Conservation (phyloP, 768 basidiomycete species). For the Leccinellum luteum region DNA sequence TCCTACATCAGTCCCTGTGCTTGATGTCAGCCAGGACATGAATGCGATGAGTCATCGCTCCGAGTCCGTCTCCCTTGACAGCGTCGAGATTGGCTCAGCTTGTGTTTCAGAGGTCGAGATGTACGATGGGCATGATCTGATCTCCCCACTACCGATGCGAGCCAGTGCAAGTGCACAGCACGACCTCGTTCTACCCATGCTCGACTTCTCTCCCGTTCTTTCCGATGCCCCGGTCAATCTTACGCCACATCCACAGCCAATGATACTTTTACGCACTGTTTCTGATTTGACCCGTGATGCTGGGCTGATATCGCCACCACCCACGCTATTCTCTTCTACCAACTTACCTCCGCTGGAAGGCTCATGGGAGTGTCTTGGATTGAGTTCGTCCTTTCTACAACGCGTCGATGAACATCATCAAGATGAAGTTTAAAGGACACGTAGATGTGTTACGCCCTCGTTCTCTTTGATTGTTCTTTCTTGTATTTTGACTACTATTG, state of each 20-base stretch:
- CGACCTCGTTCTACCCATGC: slow-evolving; percentile 73
- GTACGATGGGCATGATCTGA: slow-evolving; percentile 3
- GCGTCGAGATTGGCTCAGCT: slow-evolving; percentile 6
- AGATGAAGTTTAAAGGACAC: background rate
- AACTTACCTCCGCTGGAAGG: background rate
- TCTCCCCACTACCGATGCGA: slow-evolving; percentile 13
- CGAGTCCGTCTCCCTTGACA: slow-evolving; percentile 2
- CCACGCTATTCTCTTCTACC: background rate
- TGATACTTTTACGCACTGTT: slow-evolving; percentile 20
- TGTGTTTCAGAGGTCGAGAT: slow-evolving; percentile 6
- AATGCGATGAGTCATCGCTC: background rate
- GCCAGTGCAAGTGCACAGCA: slow-evolving; percentile 51
- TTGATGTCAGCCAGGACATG: slow-evolving; percentile 3
- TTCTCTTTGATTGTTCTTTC: background rate
- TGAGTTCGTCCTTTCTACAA: slow-evolving; percentile 21
- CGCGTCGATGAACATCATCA: slow-evolving; percentile 1
- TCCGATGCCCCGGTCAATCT: slow-evolving; percentile 2
- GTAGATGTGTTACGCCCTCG: background rate
- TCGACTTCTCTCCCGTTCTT: slow-evolving; percentile 65
- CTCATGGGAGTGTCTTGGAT: slow-evolving; percentile 20
- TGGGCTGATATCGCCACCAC: background rate
- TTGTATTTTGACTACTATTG: background rate
- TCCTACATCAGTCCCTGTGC: slow-evolving; percentile 1
- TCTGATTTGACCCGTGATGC: slow-evolving; percentile 22
- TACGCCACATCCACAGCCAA: slow-evolving; percentile 12